These are phyloP conservation scores for Carallia brachiata DNA, from an alignment of 345 rosid genomes.

Conservation along the genomic window DNA sequence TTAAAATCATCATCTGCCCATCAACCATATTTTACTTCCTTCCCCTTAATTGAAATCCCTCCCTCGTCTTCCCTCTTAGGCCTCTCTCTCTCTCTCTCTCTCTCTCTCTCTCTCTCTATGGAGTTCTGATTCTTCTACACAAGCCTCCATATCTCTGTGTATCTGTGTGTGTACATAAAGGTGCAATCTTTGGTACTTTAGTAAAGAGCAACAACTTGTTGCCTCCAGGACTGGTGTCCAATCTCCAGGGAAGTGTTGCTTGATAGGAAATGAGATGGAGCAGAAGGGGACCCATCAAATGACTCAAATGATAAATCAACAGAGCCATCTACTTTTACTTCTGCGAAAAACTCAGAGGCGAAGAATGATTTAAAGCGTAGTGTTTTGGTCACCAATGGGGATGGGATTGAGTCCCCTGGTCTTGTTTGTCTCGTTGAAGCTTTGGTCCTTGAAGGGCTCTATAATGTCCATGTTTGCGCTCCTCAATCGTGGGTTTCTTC, in stretches of 20 bases:
- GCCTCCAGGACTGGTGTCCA: constrained; percentile 37
- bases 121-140: background rate
- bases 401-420: constrained; percentile 42
- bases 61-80: background rate
- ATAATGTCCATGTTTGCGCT: constrained; percentile 35
- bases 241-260: constrained; percentile 34
- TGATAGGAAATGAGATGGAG: constrained; percentile 15
- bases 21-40: no score
- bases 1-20: no score
- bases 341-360: background rate
- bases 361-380: constrained; percentile 14
- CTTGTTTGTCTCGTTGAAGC: constrained; percentile 34
- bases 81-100: background rate
- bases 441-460: constrained; percentile 20
- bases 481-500: constrained; percentile 36
- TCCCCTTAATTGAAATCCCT: background rate
- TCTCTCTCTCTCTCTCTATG: background rate
- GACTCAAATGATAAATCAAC: background rate
- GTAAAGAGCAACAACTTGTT: constrained; percentile 33
- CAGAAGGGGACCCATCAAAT: background rate
- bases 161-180: background rate
- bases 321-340: background rate
- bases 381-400: constrained; percentile 34
- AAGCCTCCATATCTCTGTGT: background rate
- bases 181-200: background rate